Conservation (phyloP, 225 moss, liverwort and hornwort genomes). For the Antitrichia curtipendula region DNA sequence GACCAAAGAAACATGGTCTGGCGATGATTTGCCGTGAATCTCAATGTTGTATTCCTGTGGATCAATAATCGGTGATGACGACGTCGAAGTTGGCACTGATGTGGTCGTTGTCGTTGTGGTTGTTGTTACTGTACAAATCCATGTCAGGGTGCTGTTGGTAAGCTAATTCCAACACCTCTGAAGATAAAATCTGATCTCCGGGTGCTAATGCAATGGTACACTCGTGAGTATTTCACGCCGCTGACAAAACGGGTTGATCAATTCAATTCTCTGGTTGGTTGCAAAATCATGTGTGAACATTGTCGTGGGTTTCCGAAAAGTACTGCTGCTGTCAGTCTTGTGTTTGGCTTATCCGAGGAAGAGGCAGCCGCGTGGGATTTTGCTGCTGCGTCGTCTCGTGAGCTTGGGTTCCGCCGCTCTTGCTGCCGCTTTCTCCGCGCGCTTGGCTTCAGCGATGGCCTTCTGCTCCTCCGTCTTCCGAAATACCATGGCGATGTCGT, state of each 20-base stretch:
- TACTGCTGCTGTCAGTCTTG: too few species aligned
- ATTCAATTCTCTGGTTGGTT: not conserved
- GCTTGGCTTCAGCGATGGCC: slow-evolving; percentile 37
- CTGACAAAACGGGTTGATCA: not conserved
- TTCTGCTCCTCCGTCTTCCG: slow-evolving; percentile 37
- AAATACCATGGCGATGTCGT: slow-evolving; percentile 29
- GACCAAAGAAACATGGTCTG: not conserved
- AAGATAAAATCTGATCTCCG: slow-evolving; percentile 8
- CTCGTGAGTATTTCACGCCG: slow-evolving; percentile 15
- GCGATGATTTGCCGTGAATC: not conserved
- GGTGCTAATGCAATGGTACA: slow-evolving; percentile 23
- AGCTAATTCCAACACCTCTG: slow-evolving; percentile 24
- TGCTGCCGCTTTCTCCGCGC: slow-evolving; percentile 44
- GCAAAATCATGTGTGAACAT: not conserved
- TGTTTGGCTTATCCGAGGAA: not conserved
- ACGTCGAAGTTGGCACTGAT: not conserved
- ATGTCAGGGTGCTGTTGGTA: not conserved
- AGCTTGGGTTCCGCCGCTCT: slow-evolving; percentile 19
- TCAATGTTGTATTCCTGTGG: not conserved
- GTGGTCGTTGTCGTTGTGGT: not conserved
- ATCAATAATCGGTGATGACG: not conserved
- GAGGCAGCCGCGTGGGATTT: slow-evolving; percentile 27
- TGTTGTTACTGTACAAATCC: slow-evolving; percentile 3
- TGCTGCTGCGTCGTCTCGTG: slow-evolving; percentile 25
- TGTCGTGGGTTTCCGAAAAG: not conserved